phyloP scores from a whole-genome alignment of 768 basidiomycete genomes.

The Boletus rex-veris region DNA sequence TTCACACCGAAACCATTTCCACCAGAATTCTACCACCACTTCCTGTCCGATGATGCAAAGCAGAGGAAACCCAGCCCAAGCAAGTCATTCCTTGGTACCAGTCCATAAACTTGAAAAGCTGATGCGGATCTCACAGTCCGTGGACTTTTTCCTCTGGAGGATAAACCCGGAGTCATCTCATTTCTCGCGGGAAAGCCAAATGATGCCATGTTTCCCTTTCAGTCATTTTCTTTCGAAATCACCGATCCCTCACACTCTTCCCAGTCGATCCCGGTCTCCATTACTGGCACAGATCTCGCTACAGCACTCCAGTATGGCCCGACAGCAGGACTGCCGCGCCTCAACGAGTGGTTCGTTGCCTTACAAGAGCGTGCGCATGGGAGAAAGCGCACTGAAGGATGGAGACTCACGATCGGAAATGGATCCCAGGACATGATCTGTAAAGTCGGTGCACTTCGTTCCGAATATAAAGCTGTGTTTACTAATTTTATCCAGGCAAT shows the following conservation, averaged over 20 bases:
- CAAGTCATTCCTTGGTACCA: constrained; percentile 28
- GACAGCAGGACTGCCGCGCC: constrained; percentile 62
- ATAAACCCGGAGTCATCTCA: constrained; percentile 71
- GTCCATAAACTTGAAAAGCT: not conserved
- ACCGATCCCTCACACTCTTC: constrained; percentile 45
- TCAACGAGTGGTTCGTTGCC: constrained; percentile 65
- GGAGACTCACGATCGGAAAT: constrained; percentile 73
- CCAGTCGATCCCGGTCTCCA: constrained; percentile 46
- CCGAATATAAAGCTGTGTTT: not conserved
- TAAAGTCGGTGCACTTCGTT: constrained; percentile 51
- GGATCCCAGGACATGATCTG: constrained; percentile 89
- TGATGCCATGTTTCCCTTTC: constrained; percentile 86
- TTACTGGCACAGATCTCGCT: constrained; percentile 59
- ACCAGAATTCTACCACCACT: constrained; percentile 50
- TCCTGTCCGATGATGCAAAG: constrained; percentile 62
- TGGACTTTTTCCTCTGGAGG: constrained; percentile 75
- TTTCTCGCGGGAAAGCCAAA: constrained; percentile 92
- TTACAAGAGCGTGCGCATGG: constrained; percentile 73
- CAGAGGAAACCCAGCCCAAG: constrained; percentile 62
- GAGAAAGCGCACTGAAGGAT: constrained; percentile 57
- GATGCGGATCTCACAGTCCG: constrained; percentile 43
- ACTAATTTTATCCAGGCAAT: constrained; percentile 51
- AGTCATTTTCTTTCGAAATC: constrained; percentile 66
- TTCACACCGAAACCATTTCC: constrained; percentile 37
- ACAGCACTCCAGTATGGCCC: constrained; percentile 75